Base-by-base conservation (phyloP, 2,329 filamentous ascomycete species). In the Pseudocercospora crystallina region DNA sequence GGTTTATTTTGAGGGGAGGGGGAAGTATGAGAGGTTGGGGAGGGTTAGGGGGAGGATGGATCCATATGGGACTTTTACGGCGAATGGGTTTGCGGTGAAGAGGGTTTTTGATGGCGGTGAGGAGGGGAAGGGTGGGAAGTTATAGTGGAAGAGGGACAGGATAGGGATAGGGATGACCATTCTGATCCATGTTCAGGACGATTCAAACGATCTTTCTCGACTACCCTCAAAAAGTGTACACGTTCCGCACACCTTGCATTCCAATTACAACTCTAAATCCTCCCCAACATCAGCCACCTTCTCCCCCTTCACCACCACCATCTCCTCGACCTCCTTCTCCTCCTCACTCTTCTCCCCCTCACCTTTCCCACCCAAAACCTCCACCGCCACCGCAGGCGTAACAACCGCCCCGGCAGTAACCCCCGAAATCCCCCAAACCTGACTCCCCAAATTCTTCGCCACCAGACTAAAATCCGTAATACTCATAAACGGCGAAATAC, bases 21-120 rank as follows among this genome's bases (percentile, higher is more conserved):
- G 46, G 0, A 71, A 71, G 55, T 73, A 73, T 42, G 53, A 68
- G 49, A 65, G 56, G 31, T 31, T 73, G 15, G 60, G 60, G 3
- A 59, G 53, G 48, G 57, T 59, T 0, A 67, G 71, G 33, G 60
- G 57, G 14, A 55, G 44, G 17, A 65, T 63, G 39, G 71, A 73
- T 55, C 71, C 71, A 0, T 48, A 71, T 14, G 69, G 70, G 1
- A 63, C 63, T 0, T 73, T 73, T 34, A 73, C 69, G 0, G 61
- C 71, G 1, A 73, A 72, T 48, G 61, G 68, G 0, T 73, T 73
- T 41, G 53, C 47, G 36, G 61, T 63, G 5, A 54, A 47, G 47
- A 49, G 51, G 31, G 51, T 8, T 14, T 4, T 15, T 12, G n/a
- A 37, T 37, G 20, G 20, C 7, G 20, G 20, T 4, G 20, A 3